Evolutionary conservation across 2,329 filamentous ascomycete species (phyloP), one percentile per base, ranked within the genome.

Genomic region (Aspergillus fructus): DNA sequence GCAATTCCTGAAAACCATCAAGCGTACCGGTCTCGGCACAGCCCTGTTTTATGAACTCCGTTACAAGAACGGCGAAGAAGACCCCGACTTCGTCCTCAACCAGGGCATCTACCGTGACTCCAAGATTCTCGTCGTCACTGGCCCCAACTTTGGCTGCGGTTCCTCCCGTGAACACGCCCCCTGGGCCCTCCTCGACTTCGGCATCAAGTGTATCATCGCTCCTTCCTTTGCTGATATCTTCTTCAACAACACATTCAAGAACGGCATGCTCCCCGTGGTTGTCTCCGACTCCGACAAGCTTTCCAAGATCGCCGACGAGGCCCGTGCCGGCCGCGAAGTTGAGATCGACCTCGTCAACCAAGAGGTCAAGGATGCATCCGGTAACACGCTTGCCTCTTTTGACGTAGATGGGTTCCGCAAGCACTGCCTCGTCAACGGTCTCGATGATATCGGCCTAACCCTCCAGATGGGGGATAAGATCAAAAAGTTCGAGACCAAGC

Each of bases 211-310:
- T 74, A 83, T 97, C 69, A 96, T 97, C 66, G 94, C 93, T 1
- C 91, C 91, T 1, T 93, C 89, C 1, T 90, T 85, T 65, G 90
- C 89, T 58, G 91, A 96, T 71, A 99, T 99, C 76, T 97, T 97
- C 86, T 96, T 93, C 85, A 97, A 96, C 85, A 99, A 99, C 82
- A 94, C 90, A n/a, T 97, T 97, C 85, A 97, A 99, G 84, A 99
- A 99, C 80, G 93, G 93, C 79, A 97, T 97, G 94, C 81, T 97
- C 62, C 93, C 93, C 48, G 86, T 97, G 60, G 78, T 83, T 58
- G 89, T 97, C 71, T 79, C 83, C 33, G 86, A 93, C 73, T 77
- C 85, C 63, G 80, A 77, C 1, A 81, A 84, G 33, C 79, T 97
- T 4, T 82, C 89, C 43, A 82, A 81, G 60, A 87, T 97, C 62